Evolutionary conservation across 192 early-diverging fungal species (phyloP).

Genomic region (Podochytrium sp.): DNA sequence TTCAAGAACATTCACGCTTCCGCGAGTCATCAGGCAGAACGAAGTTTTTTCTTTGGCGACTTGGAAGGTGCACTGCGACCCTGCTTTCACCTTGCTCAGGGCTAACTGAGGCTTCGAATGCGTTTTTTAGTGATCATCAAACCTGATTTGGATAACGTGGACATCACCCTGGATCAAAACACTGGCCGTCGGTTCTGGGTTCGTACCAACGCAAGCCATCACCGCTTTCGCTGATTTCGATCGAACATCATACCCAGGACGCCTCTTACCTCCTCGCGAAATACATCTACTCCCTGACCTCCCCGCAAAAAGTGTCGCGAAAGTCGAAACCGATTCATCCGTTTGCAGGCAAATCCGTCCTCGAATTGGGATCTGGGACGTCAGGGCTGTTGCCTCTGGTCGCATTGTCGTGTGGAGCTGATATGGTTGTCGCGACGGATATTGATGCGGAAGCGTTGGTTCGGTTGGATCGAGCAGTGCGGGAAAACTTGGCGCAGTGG

Average conservation of each 20-base stretch:
- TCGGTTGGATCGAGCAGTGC: not conserved
- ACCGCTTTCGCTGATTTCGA: not conserved
- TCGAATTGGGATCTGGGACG: constrained; percentile 16
- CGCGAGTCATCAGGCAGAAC: not conserved
- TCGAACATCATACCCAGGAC: not conserved
- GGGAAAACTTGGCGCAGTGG: not conserved
- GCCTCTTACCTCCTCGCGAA: not conserved
- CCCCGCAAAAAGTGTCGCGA: no score
- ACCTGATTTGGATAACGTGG: not conserved
- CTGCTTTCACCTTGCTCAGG: no score
- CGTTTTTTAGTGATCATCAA: not conserved
- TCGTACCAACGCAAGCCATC: not conserved
- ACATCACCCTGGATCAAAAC: constrained; percentile 3
- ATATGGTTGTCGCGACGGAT: constrained; percentile 7
- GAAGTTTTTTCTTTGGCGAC: not conserved
- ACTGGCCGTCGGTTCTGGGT: constrained; percentile 20
- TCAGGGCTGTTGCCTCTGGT: not conserved
- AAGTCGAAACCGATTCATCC: not conserved
- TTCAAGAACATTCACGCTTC: constrained; percentile 14
- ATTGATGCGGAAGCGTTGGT: not conserved
- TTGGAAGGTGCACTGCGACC: not conserved
- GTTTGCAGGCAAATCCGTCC: not conserved
- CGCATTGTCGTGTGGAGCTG: not conserved
- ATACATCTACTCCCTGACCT: not conserved
- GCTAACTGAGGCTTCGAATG: no score